phyloP scores from a whole-genome alignment of 495 filamentous ascomycete genomes.

The Lasiosphaeria hispida region DNA sequence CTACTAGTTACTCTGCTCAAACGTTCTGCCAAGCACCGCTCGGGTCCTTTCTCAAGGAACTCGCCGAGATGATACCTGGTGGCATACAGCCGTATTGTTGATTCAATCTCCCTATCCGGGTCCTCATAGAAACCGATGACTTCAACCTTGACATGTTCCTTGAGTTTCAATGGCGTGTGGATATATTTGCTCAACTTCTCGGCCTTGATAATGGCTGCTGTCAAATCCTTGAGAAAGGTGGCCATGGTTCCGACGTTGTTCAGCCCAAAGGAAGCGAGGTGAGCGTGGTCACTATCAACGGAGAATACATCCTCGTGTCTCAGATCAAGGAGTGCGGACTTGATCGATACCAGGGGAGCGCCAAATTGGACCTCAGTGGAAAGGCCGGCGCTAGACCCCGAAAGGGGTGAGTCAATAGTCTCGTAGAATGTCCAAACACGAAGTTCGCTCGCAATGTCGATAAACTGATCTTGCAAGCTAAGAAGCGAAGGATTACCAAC shows the following conservation, averaged over 20 bases:
- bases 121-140: slow-evolving; percentile 63
- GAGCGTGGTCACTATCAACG: slow-evolving; percentile 56
- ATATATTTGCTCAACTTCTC: slow-evolving; percentile 34
- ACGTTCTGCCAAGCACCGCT: slow-evolving; percentile 40
- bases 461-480: slow-evolving; percentile 55
- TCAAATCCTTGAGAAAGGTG: slow-evolving; percentile 51
- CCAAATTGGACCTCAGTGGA: slow-evolving; percentile 43
- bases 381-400: slow-evolving; percentile 33
- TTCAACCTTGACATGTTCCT: slow-evolving; percentile 55
- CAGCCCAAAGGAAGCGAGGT: slow-evolving; percentile 56
- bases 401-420: slow-evolving; percentile 58
- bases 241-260: slow-evolving; percentile 48
- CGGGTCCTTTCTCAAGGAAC: slow-evolving; percentile 46
- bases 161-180: slow-evolving; percentile 48
- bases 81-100: slow-evolving; percentile 52
- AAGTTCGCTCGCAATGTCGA: slow-evolving; percentile 57
- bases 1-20: slow-evolving; percentile 32
- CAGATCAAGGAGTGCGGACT: slow-evolving; percentile 55
- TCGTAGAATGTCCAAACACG: slow-evolving; percentile 68
- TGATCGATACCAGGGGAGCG: slow-evolving; percentile 61
- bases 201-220: slow-evolving; percentile 43
- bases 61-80: slow-evolving; percentile 49
- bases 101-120: slow-evolving; percentile 40
- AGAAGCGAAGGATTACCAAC: slow-evolving; percentile 49
- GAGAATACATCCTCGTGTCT: slow-evolving; percentile 56